A percentile compares a stretch with the other conserved stretches of the same genome.
These are phyloP conservation scores for Ananas comosus DNA, from an alignment of 176 grass and related monocot genomes.

Conservation along the genomic window DNA sequence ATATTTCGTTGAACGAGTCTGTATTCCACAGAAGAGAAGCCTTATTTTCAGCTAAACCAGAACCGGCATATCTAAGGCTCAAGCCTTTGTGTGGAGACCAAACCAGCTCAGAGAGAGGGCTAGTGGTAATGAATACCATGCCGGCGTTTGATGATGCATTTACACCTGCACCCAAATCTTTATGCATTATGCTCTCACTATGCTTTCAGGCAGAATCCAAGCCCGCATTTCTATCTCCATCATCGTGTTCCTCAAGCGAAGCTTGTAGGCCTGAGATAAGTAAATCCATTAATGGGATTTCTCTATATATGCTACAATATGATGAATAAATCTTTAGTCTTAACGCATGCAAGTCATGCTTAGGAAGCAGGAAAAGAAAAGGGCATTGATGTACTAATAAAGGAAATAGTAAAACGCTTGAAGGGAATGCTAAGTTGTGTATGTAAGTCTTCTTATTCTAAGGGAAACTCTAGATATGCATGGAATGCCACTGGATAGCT, in stretches of 20 bases:
- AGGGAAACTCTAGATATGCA: too few species aligned
- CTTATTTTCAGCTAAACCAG: slow-evolving; percentile 46
- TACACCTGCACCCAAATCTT: slow-evolving; percentile 80
- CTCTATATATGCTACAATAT: too few species aligned
- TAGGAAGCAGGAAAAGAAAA: too few species aligned
- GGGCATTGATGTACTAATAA: too few species aligned
- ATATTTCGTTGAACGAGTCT: slow-evolving; percentile 53
- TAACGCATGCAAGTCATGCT: too few species aligned
- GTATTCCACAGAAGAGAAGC: slow-evolving; percentile 59
- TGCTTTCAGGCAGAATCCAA: not conserved
- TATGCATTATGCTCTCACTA: not conserved
- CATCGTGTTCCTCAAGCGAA: not conserved
- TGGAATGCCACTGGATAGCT: too few species aligned
- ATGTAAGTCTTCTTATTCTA: too few species aligned
- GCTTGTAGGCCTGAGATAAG: not conserved
- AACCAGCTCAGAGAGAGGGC: slow-evolving; percentile 60
- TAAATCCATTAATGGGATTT: too few species aligned
- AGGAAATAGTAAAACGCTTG: too few species aligned
- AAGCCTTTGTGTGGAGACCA: slow-evolving; percentile 67
- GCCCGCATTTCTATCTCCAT: not conserved
- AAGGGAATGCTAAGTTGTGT: too few species aligned
- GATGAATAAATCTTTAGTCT: too few species aligned
- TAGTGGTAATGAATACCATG: slow-evolving; percentile 36
- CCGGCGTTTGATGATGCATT: slow-evolving; percentile 50
- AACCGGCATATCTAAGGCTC: slow-evolving; percentile 53